Conservation (phyloP, 2,329 filamentous ascomycete genomes). For the Graphium sp. region DNA sequence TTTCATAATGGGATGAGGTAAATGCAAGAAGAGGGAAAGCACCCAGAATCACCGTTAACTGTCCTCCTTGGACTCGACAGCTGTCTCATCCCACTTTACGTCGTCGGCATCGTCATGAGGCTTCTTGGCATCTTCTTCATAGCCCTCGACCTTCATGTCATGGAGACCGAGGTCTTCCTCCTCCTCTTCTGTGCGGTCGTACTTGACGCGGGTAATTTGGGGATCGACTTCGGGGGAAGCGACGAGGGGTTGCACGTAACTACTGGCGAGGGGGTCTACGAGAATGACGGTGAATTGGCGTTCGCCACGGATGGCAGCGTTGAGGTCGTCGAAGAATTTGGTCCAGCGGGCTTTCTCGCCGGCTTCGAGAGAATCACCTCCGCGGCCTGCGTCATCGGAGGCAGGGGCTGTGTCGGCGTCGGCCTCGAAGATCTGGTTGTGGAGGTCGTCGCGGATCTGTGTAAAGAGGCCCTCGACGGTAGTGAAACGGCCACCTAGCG, state of each 20-base stretch:
- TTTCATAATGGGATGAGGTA: too few relatives aligned
- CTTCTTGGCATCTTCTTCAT: conserved; percentile 40
- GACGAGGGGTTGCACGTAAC: conserved; percentile 83
- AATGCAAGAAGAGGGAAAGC: too few relatives aligned
- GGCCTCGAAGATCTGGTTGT: conserved; percentile 71
- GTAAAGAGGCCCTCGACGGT: conserved; percentile 89
- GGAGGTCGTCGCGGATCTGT: conserved; percentile 81
- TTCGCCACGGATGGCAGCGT: conserved; percentile 64
- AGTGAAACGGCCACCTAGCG: conserved; percentile 88
- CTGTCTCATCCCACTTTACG: too few relatives aligned
- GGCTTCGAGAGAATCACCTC: conserved; percentile 62
- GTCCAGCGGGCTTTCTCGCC: conserved; percentile 59
- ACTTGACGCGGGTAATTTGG: conserved; percentile 67
- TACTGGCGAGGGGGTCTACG: conserved; percentile 77
- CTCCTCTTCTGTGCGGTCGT: conserved; percentile 77
- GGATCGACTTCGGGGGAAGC: conserved; percentile 55
- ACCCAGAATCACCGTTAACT: too few relatives aligned
- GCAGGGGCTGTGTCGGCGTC: conserved; percentile 16
- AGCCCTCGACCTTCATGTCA: conserved; percentile 88
- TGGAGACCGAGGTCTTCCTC: conserved; percentile 81
- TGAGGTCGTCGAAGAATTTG: conserved; percentile 62
- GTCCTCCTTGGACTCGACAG: too few relatives aligned
- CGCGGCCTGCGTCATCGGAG: conserved; percentile 36
- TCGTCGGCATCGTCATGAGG: conserved; percentile 11
- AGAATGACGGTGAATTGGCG: conserved; percentile 70